Evolutionary conservation across 768 basidiomycete species (phyloP), one percentile per base, ranked within the genome.

Genomic region (Suillus discolor): DNA sequence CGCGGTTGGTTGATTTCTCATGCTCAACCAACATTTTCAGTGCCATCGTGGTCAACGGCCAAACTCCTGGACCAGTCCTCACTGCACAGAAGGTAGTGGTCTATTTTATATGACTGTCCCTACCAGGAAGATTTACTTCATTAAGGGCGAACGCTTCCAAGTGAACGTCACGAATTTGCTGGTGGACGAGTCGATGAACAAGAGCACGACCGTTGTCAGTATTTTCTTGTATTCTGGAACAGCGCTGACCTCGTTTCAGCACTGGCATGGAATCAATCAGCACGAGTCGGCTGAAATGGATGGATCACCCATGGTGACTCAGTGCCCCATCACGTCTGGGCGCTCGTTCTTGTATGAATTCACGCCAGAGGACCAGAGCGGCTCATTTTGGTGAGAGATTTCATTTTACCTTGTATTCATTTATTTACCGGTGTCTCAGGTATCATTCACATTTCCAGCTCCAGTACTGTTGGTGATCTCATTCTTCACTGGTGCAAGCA

Each of bases 231-330:
- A 2, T 11, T 36, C 28, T 34, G 41, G 41, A n/a, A 49, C 25
- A 15, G 13, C 2, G 38, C 7, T 49, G 42, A 51, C 41, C 41
- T 47, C 23, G 47, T 20, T 23, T 49, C 15, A 51, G 61, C 39
- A 20, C 64, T 84, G 82, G 83, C 83, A 84, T 64, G 83, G 83
- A 1, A 59, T 84, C 20, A 79, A 79, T 63, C 82, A 84, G 65
- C 59, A 74, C 18, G 68, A 70, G 2, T 74, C 76, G 6, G 79
- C 77, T 3, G 78, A 75, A 55, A 80, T 81, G 63, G 84, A 85
- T 63, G 83, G 84, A 11, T 64, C 72, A 23, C 72, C 77, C 1
- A 81, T 80, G 65, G 79, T 83, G 15, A 81, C 78, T 23, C 79
- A 81, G 68, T 82, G 80, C 62, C 81, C 80, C 7, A 81, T 80